phyloP scores from a whole-genome alignment of 139 green algal species.

The Coelastrella sp. region DNA sequence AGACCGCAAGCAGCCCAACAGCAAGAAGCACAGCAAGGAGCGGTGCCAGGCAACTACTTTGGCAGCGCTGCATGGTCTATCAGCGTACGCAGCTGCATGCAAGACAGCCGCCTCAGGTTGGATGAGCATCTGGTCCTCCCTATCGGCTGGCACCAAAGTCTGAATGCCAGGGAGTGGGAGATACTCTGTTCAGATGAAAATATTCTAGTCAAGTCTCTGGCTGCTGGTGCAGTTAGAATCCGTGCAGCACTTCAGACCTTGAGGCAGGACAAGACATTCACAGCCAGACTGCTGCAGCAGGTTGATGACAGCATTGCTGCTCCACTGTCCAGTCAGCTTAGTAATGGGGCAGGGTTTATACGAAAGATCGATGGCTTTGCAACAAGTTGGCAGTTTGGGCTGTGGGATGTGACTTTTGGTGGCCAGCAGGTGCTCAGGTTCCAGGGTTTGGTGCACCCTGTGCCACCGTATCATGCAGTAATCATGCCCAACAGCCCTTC shows the following conservation, averaged over 20 bases:
- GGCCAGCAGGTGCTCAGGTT: background rate
- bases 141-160: background rate
- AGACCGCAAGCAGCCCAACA: background rate
- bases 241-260: conserved; percentile 7
- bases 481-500: background rate
- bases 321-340: background rate
- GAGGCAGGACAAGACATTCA: background rate
- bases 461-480: conserved; percentile 12
- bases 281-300: conserved; percentile 17
- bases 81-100: background rate
- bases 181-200: conserved; percentile 4
- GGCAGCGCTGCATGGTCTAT: conserved; percentile 6
- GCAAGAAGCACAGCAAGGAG: background rate
- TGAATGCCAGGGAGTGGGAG: background rate
- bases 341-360: background rate
- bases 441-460: conserved; percentile 9
- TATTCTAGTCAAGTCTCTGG: background rate
- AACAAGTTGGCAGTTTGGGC: conserved; percentile 21
- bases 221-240: background rate
- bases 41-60: conserved; percentile 5
- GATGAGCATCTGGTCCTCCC: background rate
- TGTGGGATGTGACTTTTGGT: conserved; percentile 2
- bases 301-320: background rate
- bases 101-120: background rate
- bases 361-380: conserved; percentile 4